Conservation (phyloP, 2,329 filamentous ascomycete genomes). For the Penicillium olsonii region DNA sequence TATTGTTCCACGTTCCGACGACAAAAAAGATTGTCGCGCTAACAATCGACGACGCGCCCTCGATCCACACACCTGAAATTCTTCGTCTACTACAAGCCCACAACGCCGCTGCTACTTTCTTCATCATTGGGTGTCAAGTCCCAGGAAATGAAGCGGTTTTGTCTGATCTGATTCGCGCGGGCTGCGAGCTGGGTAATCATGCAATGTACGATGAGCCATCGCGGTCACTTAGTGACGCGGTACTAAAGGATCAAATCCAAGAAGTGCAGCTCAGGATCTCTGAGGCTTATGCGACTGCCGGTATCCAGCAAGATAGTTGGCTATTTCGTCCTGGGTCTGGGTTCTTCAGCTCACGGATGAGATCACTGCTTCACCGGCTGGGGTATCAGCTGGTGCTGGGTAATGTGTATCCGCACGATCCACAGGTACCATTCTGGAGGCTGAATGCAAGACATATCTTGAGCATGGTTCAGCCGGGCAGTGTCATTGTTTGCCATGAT, state of each 20-base stretch:
- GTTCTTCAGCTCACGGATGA: slow-evolving; percentile 74
- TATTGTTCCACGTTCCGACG: slow-evolving; percentile 69
- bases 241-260: slow-evolving; percentile 64
- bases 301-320: slow-evolving; percentile 50
- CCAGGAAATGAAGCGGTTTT: slow-evolving; percentile 57
- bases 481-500: slow-evolving; percentile 85
- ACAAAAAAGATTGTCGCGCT: slow-evolving; percentile 70
- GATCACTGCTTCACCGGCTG: slow-evolving; percentile 58
- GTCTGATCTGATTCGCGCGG: slow-evolving; percentile 58
- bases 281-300: slow-evolving; percentile 53
- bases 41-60: slow-evolving; percentile 86
- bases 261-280: slow-evolving; percentile 64
- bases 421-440: slow-evolving; percentile 71
- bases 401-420: slow-evolving; percentile 85
- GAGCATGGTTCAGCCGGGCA: slow-evolving; percentile 75
- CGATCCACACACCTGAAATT: slow-evolving; percentile 69
- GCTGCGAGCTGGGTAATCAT: slow-evolving; percentile 80
- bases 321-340: slow-evolving; percentile 86
- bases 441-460: slow-evolving; percentile 78
- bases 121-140: slow-evolving; percentile 81
- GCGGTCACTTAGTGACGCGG: slow-evolving; percentile 58
- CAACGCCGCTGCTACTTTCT: slow-evolving; percentile 77
- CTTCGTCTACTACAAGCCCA: slow-evolving; percentile 66
- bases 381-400: slow-evolving; percentile 77
- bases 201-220: slow-evolving; percentile 85